Conservation (phyloP, 345 rosid species). For the Camelina laxa region DNA sequence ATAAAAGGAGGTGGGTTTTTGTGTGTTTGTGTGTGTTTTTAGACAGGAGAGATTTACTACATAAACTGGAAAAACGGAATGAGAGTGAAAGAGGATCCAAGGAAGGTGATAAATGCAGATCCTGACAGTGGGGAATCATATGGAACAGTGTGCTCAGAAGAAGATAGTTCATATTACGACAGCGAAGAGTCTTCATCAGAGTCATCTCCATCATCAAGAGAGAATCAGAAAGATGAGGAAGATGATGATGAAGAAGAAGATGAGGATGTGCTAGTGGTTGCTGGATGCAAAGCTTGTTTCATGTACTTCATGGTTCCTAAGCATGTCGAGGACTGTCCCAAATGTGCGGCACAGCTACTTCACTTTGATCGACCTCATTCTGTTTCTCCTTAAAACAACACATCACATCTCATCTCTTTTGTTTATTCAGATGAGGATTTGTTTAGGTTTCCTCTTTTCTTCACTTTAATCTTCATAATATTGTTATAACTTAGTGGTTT, state of each 20-base stretch:
- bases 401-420: slow-evolving; percentile 9
- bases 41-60: slow-evolving; percentile 96
- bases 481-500: slow-evolving; percentile 22
- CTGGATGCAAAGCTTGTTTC: slow-evolving; percentile 93
- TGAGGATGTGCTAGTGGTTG: slow-evolving; percentile 82
- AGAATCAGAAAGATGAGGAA: slow-evolving; percentile 36
- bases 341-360: slow-evolving; percentile 79
- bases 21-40: background rate
- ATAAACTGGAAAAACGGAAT: slow-evolving; percentile 93
- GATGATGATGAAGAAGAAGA: slow-evolving; percentile 42
- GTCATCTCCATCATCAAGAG: slow-evolving; percentile 62
- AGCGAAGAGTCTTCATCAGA: slow-evolving; percentile 80
- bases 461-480: slow-evolving; percentile 1
- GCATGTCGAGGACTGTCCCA: slow-evolving; percentile 85
- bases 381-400: slow-evolving; percentile 48
- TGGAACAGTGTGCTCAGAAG: slow-evolving; percentile 55
- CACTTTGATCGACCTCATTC: slow-evolving; percentile 77
- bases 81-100: slow-evolving; percentile 83
- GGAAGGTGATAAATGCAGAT: slow-evolving; percentile 46
- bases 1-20: slow-evolving; percentile 5
- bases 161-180: slow-evolving; percentile 66
- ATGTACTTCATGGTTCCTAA: slow-evolving; percentile 99
- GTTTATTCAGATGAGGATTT: slow-evolving; percentile 32
- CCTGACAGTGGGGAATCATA: slow-evolving; percentile 50
- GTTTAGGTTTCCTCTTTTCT: slow-evolving; percentile 28